phyloP scores from a whole-genome alignment of 2,329 filamentous ascomycete genomes.

The Alternaria brassicicola region DNA sequence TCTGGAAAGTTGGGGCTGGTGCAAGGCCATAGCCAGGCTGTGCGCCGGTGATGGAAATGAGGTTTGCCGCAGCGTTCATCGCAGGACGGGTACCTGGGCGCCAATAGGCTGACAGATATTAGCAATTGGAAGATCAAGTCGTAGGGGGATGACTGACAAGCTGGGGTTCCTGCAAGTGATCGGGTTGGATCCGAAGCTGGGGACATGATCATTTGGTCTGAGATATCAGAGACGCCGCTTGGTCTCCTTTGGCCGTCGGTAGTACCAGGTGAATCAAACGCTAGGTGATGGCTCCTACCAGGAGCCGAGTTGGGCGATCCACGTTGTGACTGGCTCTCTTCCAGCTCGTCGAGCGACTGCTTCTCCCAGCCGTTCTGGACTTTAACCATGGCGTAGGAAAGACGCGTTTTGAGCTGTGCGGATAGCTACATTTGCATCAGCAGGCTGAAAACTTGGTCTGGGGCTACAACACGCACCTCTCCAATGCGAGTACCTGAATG shows the following conservation, averaged over 20 bases:
- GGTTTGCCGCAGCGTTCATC: slow-evolving; percentile 35
- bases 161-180: slow-evolving; percentile 32
- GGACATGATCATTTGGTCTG: slow-evolving; percentile 44
- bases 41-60: slow-evolving; percentile 38
- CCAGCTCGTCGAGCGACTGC: slow-evolving; percentile 77
- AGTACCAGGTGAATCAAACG: slow-evolving; percentile 40
- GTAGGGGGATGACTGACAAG: slow-evolving; percentile 22
- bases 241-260: slow-evolving; percentile 39
- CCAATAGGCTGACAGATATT: slow-evolving; percentile 34
- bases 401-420: slow-evolving; percentile 77
- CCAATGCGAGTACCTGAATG: slow-evolving; percentile 71
- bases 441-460: slow-evolving; percentile 15
- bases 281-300: slow-evolving; percentile 50
- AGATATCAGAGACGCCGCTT: slow-evolving; percentile 46
- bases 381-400: slow-evolving; percentile 94
- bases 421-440: slow-evolving; percentile 64
- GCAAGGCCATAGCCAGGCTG: slow-evolving; percentile 35
- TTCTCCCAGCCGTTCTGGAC: slow-evolving; percentile 86
- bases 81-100: slow-evolving; percentile 33
- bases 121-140: neutral
- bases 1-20: slow-evolving; percentile 41
- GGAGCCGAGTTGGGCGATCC: slow-evolving; percentile 67
- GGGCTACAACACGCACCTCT: slow-evolving; percentile 64
- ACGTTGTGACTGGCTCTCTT: slow-evolving; percentile 72
- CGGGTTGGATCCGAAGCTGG: slow-evolving; percentile 37